Evolutionary conservation across 2,329 filamentous ascomycete species (phyloP).

Genomic region (Aspergillus brasiliensis): DNA sequence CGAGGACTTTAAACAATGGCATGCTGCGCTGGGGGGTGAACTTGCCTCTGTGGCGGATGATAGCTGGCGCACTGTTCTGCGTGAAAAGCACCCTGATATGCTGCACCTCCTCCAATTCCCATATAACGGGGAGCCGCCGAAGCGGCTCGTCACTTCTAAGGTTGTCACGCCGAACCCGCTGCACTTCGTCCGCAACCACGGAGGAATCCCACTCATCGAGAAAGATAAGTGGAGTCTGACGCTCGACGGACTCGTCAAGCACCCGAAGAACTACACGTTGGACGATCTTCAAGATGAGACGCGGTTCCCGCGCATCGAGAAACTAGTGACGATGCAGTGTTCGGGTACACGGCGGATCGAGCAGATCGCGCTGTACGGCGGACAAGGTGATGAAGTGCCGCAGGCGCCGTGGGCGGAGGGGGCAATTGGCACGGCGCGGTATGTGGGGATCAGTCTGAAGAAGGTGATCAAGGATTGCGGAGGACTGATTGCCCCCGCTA

Average conservation of each 20-base stretch:
- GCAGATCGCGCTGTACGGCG: constrained; percentile 66
- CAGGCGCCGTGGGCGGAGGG: constrained; percentile 62
- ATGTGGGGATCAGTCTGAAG: constrained; percentile 66
- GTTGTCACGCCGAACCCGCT: constrained; percentile 62
- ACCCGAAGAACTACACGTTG: constrained; percentile 59
- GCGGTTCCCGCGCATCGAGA: constrained; percentile 62
- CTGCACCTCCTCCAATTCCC: constrained; percentile 64
- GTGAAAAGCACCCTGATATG: constrained; percentile 64
- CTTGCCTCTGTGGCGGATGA: constrained; percentile 57
- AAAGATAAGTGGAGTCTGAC: constrained; percentile 55
- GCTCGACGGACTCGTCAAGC: constrained; percentile 63
- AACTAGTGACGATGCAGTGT: constrained; percentile 66
- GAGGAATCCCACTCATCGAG: constrained; percentile 69
- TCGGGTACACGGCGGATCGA: constrained; percentile 69
- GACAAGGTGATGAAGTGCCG: constrained; percentile 65
- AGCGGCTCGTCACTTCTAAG: constrained; percentile 58
- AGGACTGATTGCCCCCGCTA: constrained; percentile 56
- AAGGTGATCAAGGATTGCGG: constrained; percentile 72
- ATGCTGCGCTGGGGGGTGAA: constrained; percentile 54
- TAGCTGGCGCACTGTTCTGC: constrained; percentile 58
- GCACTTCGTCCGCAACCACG: constrained; percentile 73
- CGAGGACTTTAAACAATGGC: constrained; percentile 61
- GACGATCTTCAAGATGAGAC: constrained; percentile 63
- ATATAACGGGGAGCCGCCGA: constrained; percentile 65
- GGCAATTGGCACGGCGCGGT: constrained; percentile 67